These are phyloP conservation scores for Agastache rugosa DNA, from an alignment of 257 asterid species.

Conservation along the genomic window DNA sequence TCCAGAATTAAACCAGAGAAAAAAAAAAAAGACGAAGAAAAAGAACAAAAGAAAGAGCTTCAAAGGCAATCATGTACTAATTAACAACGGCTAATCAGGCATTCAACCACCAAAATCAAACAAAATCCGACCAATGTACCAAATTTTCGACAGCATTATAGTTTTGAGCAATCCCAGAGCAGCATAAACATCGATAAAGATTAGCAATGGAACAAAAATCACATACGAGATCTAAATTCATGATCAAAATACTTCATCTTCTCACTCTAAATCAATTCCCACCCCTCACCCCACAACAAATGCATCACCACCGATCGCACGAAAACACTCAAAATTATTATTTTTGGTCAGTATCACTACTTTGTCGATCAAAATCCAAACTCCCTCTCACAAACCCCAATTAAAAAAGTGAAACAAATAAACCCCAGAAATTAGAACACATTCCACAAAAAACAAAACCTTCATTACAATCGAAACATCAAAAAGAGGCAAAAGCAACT, in stretches of 20 bases:
- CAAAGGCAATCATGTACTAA: neutral
- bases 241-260: slow-evolving; percentile 2
- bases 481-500: neutral
- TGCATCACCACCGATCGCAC: neutral
- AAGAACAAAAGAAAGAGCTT: neutral
- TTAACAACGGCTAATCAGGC: neutral
- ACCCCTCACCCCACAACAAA: neutral
- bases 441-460: slow-evolving; percentile 14
- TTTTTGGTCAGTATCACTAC: neutral
- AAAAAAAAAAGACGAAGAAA: neutral
- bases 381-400: neutral
- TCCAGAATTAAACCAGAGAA: neutral
- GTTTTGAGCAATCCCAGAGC: slow-evolving; percentile 11
- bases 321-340: neutral
- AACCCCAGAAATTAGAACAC: neutral
- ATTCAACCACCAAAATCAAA: slow-evolving; percentile 21
- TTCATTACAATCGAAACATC: neutral
- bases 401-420: neutral
- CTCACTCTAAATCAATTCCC: neutral
- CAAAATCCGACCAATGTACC: neutral
- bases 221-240: neutral
- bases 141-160: slow-evolving; percentile 22
- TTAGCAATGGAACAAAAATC: neutral
- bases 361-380: slow-evolving; percentile 15
- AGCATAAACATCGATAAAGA: neutral